Base-by-base conservation (phyloP, 2,329 filamentous ascomycete genomes). In the Fusarium guadeloupense region DNA sequence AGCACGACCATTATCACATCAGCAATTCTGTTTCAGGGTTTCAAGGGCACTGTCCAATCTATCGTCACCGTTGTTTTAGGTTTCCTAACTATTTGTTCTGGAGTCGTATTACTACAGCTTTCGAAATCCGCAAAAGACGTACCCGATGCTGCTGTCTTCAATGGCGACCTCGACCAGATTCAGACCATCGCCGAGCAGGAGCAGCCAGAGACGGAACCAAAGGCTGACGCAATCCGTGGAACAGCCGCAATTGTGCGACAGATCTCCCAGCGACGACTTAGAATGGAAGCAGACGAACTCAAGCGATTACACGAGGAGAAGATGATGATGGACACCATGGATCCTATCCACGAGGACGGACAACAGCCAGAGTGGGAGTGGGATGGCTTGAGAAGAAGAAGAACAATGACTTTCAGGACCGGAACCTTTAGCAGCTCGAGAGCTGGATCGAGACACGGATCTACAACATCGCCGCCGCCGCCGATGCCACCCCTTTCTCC, bases 41-140 rank as follows among this genome's bases (percentile, higher is more conserved):
- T 99, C 83, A 94, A 96, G 72, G 95, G 94, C 30, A 91, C 91
- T 0, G 83, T 85, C 0, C 83, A 86, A 6, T 86, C 90, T 21
- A 98, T 99, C 53, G 83, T 91, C 39, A 97, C 93, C 1, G 91
- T 98, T 25, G 89, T 98, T 51, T 87, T 96, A 79, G 95, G 95
- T 1, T 99, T 99, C 78, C 78, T 99, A 34, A 89, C 90, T 58
- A 99, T 99, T 59, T 99, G 95, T 74, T 85, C 93, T 0, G 95
- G 95, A 1, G 95, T 98, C 6, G 89, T 98, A 1, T 78, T 99
- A 8, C 80, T 99, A 9, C 95, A 99, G 73, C 85, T 99, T n/a
- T 97, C 95, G 46, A 98, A 98, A 74, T 97, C 94, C 0, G 92
- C 95, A 68, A 99, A 98, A 73, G 94, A 99, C 71, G 94, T 99